Percentiles rank a stretch among this genome's conserved stretches.
Conservation (phyloP, 2,329 filamentous ascomycete genomes). For the Penicillium sp. region DNA sequence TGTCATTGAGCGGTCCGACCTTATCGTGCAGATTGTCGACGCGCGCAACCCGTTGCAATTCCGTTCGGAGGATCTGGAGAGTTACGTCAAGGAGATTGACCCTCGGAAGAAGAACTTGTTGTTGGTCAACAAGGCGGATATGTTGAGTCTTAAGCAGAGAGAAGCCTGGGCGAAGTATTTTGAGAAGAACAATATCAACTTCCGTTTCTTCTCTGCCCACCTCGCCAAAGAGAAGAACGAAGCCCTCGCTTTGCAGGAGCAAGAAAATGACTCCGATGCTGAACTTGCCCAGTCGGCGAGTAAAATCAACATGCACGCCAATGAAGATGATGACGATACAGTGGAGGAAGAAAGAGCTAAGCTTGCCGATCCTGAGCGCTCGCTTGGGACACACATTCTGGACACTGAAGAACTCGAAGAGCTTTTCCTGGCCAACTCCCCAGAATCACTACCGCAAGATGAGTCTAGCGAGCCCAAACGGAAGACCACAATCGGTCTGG, state of each 20-base stretch:
- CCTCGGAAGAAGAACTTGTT: conserved; percentile 84
- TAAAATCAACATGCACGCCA: conserved; percentile 41
- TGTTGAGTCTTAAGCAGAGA: conserved; percentile 89
- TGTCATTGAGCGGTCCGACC: conserved; percentile 92
- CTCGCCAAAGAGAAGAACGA: conserved; percentile 89
- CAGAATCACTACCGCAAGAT: conserved; percentile 46
- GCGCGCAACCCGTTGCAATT: conserved; percentile 92
- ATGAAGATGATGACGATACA: conserved; percentile 26
- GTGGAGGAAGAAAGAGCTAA: conserved; percentile 17
- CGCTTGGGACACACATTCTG: conserved; percentile 68
- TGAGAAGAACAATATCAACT: conserved; percentile 74
- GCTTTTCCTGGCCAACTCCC: conserved; percentile 76
- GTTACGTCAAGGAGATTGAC: conserved; percentile 91
- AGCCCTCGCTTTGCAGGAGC: conserved; percentile 54
- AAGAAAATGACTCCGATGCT: conserved; percentile 29
- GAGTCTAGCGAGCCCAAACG: conserved; percentile 46
- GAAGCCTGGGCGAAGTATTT: conserved; percentile 84
- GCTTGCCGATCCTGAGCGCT: conserved; percentile 26
- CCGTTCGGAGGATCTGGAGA: conserved; percentile 87
- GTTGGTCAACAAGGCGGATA: conserved; percentile 97
- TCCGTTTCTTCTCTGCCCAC: conserved; percentile 93
- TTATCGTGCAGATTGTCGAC: conserved; percentile 97
- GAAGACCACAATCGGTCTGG: conserved; percentile 87
- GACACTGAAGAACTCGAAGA: conserved; percentile 90
- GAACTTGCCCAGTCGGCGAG: conserved; percentile 48